Evolutionary conservation across 2,329 filamentous ascomycete genomes (phyloP).

Genomic region (Xylariaceae sp.): DNA sequence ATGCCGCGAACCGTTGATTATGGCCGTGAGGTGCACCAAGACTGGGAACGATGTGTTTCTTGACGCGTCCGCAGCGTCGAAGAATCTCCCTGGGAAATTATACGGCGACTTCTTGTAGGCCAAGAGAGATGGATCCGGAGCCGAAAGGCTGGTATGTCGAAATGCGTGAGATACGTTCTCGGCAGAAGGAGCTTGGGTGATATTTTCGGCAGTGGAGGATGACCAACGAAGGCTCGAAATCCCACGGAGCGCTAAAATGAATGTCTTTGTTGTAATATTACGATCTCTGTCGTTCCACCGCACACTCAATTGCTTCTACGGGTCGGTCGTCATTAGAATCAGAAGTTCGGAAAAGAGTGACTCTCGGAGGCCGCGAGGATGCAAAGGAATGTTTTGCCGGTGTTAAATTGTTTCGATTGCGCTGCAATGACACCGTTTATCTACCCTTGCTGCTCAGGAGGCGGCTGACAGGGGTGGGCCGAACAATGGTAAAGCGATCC

Average conservation of each 20-base stretch:
- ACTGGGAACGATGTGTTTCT: background rate
- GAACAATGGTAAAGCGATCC: slow-evolving; percentile 13
- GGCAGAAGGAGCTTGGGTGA: slow-evolving; percentile 3
- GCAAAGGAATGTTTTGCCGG: slow-evolving; percentile 4
- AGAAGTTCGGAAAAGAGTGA: slow-evolving; percentile 4
- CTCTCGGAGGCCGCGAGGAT: slow-evolving; percentile 2
- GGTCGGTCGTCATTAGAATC: slow-evolving; percentile 4
- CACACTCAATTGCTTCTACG: slow-evolving; percentile 1
- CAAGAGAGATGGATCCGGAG: background rate
- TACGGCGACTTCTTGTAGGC: slow-evolving; percentile 3
- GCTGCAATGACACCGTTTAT: slow-evolving; percentile 22
- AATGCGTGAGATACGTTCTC: slow-evolving; percentile 3
- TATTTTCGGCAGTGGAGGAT: slow-evolving; percentile 19
- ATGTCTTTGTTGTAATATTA: slow-evolving; percentile 25
- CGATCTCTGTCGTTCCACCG: slow-evolving; percentile 29
- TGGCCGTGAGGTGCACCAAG: background rate
- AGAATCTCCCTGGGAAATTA: background rate
- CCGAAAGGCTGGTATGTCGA: background rate
- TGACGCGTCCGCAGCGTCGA: slow-evolving; percentile 1
- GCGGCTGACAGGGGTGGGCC: slow-evolving; percentile 17
- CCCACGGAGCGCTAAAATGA: slow-evolving; percentile 23
- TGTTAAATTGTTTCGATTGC: slow-evolving; percentile 19
- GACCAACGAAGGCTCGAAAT: slow-evolving; percentile 21
- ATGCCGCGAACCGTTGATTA: slow-evolving; percentile 7
- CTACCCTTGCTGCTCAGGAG: slow-evolving; percentile 19